These are phyloP conservation scores for Cenchrus americanus DNA, from an alignment of 176 grass and related monocot genomes.

Conservation along the genomic window DNA sequence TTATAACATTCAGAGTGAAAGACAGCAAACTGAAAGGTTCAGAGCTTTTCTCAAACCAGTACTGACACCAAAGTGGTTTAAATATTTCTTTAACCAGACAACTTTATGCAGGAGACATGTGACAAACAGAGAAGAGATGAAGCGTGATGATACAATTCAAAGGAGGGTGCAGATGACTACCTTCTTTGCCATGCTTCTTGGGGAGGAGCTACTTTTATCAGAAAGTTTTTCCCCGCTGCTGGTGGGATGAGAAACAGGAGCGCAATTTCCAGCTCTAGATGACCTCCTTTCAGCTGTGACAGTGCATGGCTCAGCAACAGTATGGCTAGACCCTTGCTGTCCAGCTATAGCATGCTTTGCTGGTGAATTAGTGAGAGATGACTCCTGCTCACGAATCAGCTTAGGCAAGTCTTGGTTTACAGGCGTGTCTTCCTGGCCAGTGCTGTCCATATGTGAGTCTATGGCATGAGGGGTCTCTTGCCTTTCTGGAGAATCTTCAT, in stretches of 20 bases:
- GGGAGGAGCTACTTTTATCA: conserved; percentile 46
- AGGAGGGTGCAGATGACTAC: conserved; percentile 16
- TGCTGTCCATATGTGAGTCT: conserved; percentile 45
- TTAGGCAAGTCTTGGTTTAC: conserved; percentile 31
- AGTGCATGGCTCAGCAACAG: conserved; percentile 62
- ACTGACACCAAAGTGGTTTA: background rate
- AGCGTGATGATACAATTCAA: conserved; percentile 30
- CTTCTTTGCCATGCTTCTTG: conserved; percentile 58
- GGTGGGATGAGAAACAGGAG: conserved; percentile 45
- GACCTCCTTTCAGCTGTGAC: conserved; percentile 64
- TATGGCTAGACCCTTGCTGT: conserved; percentile 47
- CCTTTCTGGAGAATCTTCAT: conserved; percentile 63
- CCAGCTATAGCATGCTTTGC: conserved; percentile 54
- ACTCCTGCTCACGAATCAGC: conserved; percentile 38
- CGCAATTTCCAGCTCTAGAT: conserved; percentile 52
- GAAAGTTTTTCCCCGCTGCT: conserved; percentile 47
- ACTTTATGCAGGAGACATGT: background rate
- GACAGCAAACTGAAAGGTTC: background rate
- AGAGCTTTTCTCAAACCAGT: conserved; percentile 6
- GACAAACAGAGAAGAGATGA: conserved; percentile 20
- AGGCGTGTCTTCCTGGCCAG: conserved; percentile 43
- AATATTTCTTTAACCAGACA: background rate
- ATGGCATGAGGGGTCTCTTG: conserved; percentile 42
- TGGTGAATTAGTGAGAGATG: conserved; percentile 46
- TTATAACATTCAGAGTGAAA: conserved; percentile 6